Percentiles rank a stretch among this genome's conserved stretches.
phyloP scores from a whole-genome alignment of 129 eudicot genomes.

The Solidago caesia region DNA sequence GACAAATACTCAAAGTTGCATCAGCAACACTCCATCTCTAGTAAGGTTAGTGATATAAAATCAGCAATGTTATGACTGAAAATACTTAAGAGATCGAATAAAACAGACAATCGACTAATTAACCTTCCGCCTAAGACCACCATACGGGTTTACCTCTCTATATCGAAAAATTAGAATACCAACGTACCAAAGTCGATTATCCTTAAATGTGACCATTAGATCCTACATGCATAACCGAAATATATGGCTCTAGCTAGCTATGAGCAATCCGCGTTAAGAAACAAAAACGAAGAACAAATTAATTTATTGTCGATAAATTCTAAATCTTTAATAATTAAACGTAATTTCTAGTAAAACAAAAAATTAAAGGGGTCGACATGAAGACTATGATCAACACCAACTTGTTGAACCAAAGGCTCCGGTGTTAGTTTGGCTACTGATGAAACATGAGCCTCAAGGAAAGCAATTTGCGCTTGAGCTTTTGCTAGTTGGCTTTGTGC shows the following conservation, averaged over 20 bases:
- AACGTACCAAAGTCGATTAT: neutral
- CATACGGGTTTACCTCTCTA: too few relatives aligned
- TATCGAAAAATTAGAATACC: neutral
- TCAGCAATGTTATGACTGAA: too few relatives aligned
- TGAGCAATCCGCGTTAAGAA: neutral
- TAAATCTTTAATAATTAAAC: neutral
- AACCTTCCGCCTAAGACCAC: too few relatives aligned
- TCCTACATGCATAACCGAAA: too few relatives aligned
- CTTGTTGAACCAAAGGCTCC: slow-evolving; percentile 19
- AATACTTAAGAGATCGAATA: too few relatives aligned
- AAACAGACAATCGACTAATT: too few relatives aligned
- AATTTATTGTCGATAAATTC: too few relatives aligned
- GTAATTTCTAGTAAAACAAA: slow-evolving; percentile 20
- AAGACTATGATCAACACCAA: slow-evolving; percentile 5
- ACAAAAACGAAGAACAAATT: too few relatives aligned
- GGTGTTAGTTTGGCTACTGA: neutral
- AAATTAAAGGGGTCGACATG: slow-evolving; percentile 2
- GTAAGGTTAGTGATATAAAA: too few relatives aligned
- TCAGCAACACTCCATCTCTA: too few relatives aligned
- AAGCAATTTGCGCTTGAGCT: slow-evolving; percentile 35
- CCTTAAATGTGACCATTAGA: neutral
- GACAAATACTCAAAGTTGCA: too few relatives aligned
- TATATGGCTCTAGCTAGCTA: too few relatives aligned
- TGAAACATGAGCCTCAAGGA: slow-evolving; percentile 18
- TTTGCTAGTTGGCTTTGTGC: slow-evolving; percentile 43